Evolutionary conservation across 345 rosid species (phyloP).

Genomic region (Bretschneidera sinensis): DNA sequence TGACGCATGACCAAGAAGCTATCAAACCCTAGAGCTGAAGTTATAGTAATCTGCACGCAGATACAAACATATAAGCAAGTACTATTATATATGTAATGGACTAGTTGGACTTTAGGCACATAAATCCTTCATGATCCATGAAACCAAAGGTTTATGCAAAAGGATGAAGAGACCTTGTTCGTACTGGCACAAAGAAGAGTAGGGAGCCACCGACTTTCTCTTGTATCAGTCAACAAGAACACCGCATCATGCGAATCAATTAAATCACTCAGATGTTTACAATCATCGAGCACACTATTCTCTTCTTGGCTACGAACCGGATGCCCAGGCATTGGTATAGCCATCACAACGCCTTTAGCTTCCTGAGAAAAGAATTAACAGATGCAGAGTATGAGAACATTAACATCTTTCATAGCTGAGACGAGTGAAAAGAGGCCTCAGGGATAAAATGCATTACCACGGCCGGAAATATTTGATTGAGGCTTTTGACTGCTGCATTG

Average conservation of each 20-base stretch:
- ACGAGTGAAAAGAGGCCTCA: conserved; percentile 9
- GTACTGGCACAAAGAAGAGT: conserved; percentile 71
- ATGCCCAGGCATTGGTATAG: conserved; percentile 98
- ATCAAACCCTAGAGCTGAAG: conserved; percentile 93
- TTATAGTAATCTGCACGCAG: conserved; percentile 66
- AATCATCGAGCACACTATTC: conserved; percentile 64
- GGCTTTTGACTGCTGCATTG: conserved; percentile 77
- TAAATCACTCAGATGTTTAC: conserved; percentile 56
- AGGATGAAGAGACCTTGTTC: conserved; percentile 51
- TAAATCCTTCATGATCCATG: background rate
- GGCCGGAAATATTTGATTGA: conserved; percentile 78
- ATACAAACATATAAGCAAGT: conserved; percentile 3
- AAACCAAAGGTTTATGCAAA: background rate
- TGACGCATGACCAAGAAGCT: conserved; percentile 98
- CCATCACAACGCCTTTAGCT: conserved; percentile 75
- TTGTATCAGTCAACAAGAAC: conserved; percentile 93
- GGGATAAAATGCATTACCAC: conserved; percentile 45
- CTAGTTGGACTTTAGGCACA: background rate
- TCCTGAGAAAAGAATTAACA: conserved; percentile 37
- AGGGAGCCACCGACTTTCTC: conserved; percentile 99
- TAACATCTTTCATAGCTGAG: background rate
- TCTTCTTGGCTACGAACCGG: conserved; percentile 77
- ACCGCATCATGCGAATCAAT: conserved; percentile 80
- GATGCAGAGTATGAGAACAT: background rate
- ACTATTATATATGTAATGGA: background rate